Evolutionary conservation across 805 yeast genomes (phyloP).

Genomic region (Zygotorulaspora chibaensis): DNA sequence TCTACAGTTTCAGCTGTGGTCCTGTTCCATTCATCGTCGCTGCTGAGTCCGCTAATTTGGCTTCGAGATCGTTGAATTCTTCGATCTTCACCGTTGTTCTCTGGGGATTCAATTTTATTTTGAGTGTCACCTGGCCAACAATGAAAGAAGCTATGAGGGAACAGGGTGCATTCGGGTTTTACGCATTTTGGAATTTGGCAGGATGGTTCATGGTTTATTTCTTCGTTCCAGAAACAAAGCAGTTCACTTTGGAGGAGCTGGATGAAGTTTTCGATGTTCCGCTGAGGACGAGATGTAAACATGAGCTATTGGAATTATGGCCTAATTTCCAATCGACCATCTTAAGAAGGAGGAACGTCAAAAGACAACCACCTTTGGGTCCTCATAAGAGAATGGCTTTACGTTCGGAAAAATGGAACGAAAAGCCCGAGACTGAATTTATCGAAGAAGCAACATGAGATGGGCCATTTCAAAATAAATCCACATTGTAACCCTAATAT

Average conservation of each 20-base stretch:
- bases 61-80: conserved; percentile 77
- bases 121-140: conserved; percentile 78
- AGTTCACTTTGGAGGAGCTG: conserved; percentile 63
- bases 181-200: conserved; percentile 77
- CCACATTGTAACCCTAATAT: neutral
- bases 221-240: conserved; percentile 65
- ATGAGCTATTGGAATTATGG: conserved; percentile 39
- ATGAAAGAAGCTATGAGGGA: conserved; percentile 60
- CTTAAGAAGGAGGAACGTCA: conserved; percentile 44
- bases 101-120: conserved; percentile 68
- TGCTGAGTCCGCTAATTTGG: conserved; percentile 78
- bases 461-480: neutral
- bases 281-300: conserved; percentile 49
- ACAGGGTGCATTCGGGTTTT: conserved; percentile 85
- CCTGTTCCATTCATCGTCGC: conserved; percentile 88
- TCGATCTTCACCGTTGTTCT: conserved; percentile 71
- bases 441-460: conserved; percentile 36
- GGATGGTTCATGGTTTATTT: conserved; percentile 69
- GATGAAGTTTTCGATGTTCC: conserved; percentile 67
- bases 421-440: conserved; percentile 51
- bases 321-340: conserved; percentile 45
- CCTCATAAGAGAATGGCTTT: conserved; percentile 56
- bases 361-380: conserved; percentile 53
- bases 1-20: conserved; percentile 82
- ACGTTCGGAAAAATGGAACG: conserved; percentile 58